Evolutionary conservation across 768 basidiomycete species (phyloP), one percentile per base, ranked within the genome.

Genomic region (Auriculariales sp.): DNA sequence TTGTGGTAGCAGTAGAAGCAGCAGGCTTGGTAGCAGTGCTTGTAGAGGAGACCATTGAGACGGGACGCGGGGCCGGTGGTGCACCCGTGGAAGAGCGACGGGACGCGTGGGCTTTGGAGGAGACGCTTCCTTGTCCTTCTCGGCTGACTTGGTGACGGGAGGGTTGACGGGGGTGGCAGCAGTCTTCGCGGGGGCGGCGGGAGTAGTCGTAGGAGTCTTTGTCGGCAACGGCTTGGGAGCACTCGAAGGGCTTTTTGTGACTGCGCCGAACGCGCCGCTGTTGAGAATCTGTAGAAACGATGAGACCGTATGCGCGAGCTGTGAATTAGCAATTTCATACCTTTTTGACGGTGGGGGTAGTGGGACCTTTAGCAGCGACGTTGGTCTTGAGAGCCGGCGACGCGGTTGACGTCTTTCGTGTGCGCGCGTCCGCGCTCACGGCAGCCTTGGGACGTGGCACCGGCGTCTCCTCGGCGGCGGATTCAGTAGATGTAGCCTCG

Each of bases 231-330:
- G 55, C 62, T 74, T 81, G 47, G 74, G 65, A 50, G 68, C 56
- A 54, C 79, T 78, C n/a, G n/a, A n/a, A n/a, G n/a, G n/a, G n/a
- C n/a, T n/a, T n/a, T n/a, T n/a, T n/a, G n/a, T n/a, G n/a, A n/a
- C n/a, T 60, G 73, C 56, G 54, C 78, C 75, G 68, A 81, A 79
- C 54, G 80, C 80, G 53, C 79, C 77, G 51, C 79, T 74, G 62
- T 66, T 78, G 57, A 79, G 67, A 51, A 80, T 72, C 83, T 85
- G 59, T 32, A 55, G 55, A 49, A 53, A 57, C 55, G 61, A 58
- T 60, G 57, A 35, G 45, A 24, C 44, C 52, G 52, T 25, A 11
- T 44, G 42, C 42, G 55, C 46, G 53, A 55, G 46, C 50, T 51
- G 25, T 51, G 39, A 52, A 54, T 28, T 48, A 15, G 7, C 46